phyloP scores from a whole-genome alignment of 495 filamentous ascomycete species.

The Neurospora tetrasperma region DNA sequence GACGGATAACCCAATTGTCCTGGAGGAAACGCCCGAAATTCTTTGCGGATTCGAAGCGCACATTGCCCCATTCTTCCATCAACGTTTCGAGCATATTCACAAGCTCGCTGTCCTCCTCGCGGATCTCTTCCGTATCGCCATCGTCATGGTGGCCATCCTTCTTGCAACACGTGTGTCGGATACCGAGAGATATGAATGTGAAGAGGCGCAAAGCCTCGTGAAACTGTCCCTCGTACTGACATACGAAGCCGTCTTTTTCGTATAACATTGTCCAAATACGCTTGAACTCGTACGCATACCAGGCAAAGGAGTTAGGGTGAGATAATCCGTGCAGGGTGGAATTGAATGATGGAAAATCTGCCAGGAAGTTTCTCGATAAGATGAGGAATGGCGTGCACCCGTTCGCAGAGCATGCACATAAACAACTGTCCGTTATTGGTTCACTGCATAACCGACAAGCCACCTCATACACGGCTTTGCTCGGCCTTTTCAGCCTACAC shows the following conservation, averaged over 20 bases:
- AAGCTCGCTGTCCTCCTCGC: not conserved
- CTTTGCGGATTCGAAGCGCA: too few relatives aligned
- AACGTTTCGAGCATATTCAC: not conserved
- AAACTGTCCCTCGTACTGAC: not conserved
- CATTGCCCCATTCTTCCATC: not conserved
- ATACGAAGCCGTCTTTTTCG: not conserved
- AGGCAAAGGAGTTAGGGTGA: too few relatives aligned
- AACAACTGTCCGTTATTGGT: not conserved
- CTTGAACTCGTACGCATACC: not conserved
- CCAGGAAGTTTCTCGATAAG: not conserved
- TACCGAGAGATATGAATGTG: not conserved
- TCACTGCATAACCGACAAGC: not conserved
- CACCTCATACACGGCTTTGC: not conserved
- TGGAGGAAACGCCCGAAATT: not conserved
- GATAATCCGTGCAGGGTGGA: too few relatives aligned
- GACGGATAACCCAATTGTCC: not conserved
- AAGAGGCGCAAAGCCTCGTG: not conserved
- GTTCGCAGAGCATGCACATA: not conserved
- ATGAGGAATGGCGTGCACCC: not conserved
- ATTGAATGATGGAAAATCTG: too few relatives aligned
- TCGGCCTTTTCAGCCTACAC: too few relatives aligned
- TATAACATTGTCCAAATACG: not conserved
- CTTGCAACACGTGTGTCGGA: not conserved
- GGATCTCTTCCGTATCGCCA: not conserved
- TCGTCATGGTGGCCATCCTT: not conserved